Conservation (phyloP, 805 yeast genomes). For the Martiniozyma abietophila region DNA sequence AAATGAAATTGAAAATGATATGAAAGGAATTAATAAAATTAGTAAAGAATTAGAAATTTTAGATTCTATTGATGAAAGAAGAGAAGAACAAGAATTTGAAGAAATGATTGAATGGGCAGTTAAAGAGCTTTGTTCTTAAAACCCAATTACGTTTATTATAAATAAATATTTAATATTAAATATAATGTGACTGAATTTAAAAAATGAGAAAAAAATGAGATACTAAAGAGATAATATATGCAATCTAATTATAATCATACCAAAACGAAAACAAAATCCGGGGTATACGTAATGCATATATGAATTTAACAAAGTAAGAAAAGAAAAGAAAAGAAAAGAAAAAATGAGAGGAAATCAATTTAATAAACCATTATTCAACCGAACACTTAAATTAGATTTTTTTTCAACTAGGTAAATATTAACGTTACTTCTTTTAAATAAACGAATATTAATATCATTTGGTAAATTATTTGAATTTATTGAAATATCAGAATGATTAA, state of each 20-base stretch:
- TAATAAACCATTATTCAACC: too few species aligned
- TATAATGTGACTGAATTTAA: constrained; percentile 1
- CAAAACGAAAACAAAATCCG: not conserved
- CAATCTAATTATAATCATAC: not conserved
- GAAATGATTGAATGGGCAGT: constrained; percentile 16
- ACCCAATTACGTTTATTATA: too few species aligned
- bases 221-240: not conserved
- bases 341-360: too few species aligned
- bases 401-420: too few species aligned
- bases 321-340: too few species aligned
- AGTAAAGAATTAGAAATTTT: constrained; percentile 11
- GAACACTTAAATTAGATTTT: too few species aligned
- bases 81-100: constrained; percentile 14
- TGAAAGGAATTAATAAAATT: constrained; percentile 8
- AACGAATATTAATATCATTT: not conserved
- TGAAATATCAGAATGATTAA: not conserved
- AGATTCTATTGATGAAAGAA: constrained; percentile 11
- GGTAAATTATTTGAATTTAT: not conserved
- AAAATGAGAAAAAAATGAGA: not conserved
- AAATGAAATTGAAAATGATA: constrained; percentile 7
- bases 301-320: too few species aligned
- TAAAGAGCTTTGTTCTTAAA: constrained; percentile 8
- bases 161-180: too few species aligned
- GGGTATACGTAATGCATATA: not conserved
- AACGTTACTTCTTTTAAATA: constrained; percentile 1